phyloP scores from a whole-genome alignment of 805 yeast genomes.

The Blastobotrys chiropterorum region DNA sequence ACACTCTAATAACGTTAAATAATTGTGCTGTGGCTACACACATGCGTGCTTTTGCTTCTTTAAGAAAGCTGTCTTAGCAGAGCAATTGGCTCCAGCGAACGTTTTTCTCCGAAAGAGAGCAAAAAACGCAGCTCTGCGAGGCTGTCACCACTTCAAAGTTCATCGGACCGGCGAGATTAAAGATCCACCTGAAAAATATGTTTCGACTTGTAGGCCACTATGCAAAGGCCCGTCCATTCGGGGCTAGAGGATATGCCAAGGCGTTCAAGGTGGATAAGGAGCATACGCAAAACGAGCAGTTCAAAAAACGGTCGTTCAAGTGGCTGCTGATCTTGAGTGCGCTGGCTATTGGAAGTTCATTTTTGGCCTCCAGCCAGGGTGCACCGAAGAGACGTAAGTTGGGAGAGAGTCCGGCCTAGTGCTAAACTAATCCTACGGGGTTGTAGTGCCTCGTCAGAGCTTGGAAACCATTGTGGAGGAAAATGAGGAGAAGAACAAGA shows the following conservation, averaged over 20 bases:
- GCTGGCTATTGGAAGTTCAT: conserved; percentile 7
- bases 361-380: neutral
- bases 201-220: neutral
- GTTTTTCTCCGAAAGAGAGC: no score
- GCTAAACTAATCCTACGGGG: neutral
- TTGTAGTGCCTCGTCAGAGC: conserved; percentile 1
- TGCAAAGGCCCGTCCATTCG: neutral
- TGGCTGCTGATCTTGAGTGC: conserved; percentile 6
- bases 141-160: no score
- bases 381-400: neutral
- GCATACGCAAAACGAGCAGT: neutral
- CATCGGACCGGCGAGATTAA: no score
- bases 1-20: no score
- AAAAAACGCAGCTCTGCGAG: no score
- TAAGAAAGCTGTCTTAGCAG: no score
- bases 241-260: neutral
- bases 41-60: no score
- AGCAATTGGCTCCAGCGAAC: no score
- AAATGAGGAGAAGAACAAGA: neutral
- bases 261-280: conserved; percentile 4
- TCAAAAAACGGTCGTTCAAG: conserved; percentile 5
- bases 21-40: no score
- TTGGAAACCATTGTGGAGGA: conserved; percentile 1
- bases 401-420: neutral
- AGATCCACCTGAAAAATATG: neutral